phyloP scores from a whole-genome alignment of 2,329 filamentous ascomycete genomes.

The Onygenales sp. region DNA sequence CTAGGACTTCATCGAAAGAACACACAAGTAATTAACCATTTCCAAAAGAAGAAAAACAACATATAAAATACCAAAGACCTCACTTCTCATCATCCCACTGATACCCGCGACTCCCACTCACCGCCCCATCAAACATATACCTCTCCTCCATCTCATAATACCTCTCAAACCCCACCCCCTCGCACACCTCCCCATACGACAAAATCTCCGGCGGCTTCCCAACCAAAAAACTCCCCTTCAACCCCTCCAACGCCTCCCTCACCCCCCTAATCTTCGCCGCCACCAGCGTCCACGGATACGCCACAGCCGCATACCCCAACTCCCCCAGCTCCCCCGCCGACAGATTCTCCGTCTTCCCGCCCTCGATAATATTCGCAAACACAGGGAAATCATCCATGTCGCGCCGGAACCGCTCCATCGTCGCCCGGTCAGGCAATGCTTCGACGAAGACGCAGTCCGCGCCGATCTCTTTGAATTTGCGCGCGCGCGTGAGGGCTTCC shows the following conservation, averaged over 20 bases:
- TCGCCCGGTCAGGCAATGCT: constrained; percentile 34
- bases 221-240: constrained; percentile 35
- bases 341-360: constrained; percentile 33
- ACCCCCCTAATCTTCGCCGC: constrained; percentile 36
- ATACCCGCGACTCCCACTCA: constrained; percentile 4
- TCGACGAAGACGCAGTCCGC: constrained; percentile 39
- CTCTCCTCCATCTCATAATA: constrained; percentile 19
- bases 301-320: constrained; percentile 34
- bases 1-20: too few species aligned
- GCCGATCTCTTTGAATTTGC: constrained; percentile 35
- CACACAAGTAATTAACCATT: too few species aligned
- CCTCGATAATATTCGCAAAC: constrained; percentile 38
- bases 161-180: constrained; percentile 38
- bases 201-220: constrained; percentile 36
- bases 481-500: constrained; percentile 34
- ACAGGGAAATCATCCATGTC: constrained; percentile 29
- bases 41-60: too few species aligned
- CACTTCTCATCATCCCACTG: constrained; percentile 1
- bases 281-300: constrained; percentile 38
- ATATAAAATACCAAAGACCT: not conserved
- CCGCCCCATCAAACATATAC: constrained; percentile 4
- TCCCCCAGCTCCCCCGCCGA: constrained; percentile 29
- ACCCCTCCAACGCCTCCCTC: constrained; percentile 22
- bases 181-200: constrained; percentile 35
- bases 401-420: constrained; percentile 31